Evolutionary conservation across 139 green algal species (phyloP).

Genomic region (Coelastrella sp.): DNA sequence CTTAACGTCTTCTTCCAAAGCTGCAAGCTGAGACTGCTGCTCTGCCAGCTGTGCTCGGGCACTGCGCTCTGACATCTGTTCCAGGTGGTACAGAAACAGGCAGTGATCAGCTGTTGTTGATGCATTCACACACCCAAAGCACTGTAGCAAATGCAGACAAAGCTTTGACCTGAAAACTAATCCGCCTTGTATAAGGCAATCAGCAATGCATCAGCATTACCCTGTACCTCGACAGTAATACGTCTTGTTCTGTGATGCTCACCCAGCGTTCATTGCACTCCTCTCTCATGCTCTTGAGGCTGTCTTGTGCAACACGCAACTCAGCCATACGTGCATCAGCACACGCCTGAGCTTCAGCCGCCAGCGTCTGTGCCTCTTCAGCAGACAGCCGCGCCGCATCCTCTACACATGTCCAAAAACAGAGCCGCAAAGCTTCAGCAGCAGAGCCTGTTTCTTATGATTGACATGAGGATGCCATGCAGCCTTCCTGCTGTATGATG

Average conservation of each 20-base stretch:
- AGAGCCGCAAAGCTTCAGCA: not conserved
- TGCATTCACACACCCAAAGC: no score
- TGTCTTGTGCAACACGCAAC: constrained; percentile 57
- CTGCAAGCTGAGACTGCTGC: constrained; percentile 4
- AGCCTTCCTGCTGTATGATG: no score
- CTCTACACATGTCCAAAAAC: constrained; percentile 6
- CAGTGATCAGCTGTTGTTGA: no score
- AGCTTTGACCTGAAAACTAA: no score
- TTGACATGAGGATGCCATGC: not conserved
- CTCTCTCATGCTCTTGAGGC: constrained; percentile 58
- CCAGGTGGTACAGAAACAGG: not conserved
- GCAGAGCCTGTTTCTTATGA: not conserved
- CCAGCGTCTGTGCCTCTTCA: constrained; percentile 34
- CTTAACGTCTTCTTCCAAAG: not conserved
- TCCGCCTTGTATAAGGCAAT: no score
- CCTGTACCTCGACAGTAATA: no score
- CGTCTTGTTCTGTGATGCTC: no score
- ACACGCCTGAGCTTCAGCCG: not conserved
- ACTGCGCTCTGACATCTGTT: constrained; percentile 10
- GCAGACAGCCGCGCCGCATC: constrained; percentile 22
- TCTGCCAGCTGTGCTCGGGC: constrained; percentile 29
- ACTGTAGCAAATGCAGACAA: no score
- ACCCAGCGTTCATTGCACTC: constrained; percentile 71
- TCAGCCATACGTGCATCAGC: constrained; percentile 47
- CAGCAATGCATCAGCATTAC: no score